Base-by-base conservation (phyloP, 768 basidiomycete genomes). In the Scleroderma bovista region DNA sequence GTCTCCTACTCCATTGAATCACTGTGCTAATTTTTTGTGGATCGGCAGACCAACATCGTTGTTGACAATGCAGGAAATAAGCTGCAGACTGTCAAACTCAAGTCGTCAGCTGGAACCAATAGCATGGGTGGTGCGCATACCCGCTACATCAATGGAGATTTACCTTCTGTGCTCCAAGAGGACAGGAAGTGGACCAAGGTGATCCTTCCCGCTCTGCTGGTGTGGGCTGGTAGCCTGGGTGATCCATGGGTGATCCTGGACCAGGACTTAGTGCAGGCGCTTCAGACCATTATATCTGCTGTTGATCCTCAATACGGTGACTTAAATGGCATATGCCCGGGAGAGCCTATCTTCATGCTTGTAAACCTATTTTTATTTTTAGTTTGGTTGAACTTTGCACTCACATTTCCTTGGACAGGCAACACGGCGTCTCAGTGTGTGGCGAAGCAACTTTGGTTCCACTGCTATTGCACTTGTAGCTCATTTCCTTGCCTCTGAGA, bases 361-460 rank as follows among this genome's bases (percentile, higher is more conserved):
- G 34, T 36, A 36, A 13, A n/a, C n/a, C 12, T 15, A 36, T 3
- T 17, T 6, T 36, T 17, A 6, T 12, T 13, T 36, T 36, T 17
- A 15, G 34, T 36, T 36, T 36, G 8, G 13, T 36, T 36, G 15
- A 36, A 13, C 13, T 5, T 17, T 36, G 12, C 6, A 36, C 34
- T 36, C 34, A 36, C 34, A n/a, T n/a, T 36, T 36, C 13, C 12
- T 17, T 36, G 15, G n/a, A 32, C 44, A 48, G 47, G 40, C 47
- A 31, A 38, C 36, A 11, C 45, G 46, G 46, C 20, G 24, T 3
- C 45, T 51, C 8, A 38, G 33, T 19, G 29, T 47, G 15, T 52
- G 51, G 51, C 40, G 13, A 6, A 48, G 44, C 24, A 37, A 36
- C 22, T 33, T 48, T 11, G 39, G 51, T 19, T 48, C 46, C 13